A percentile compares a stretch with the other conserved stretches of the same genome.
Evolutionary conservation across 768 basidiomycete species (phyloP).

Genomic region (Amanita pseudoporphyria): DNA sequence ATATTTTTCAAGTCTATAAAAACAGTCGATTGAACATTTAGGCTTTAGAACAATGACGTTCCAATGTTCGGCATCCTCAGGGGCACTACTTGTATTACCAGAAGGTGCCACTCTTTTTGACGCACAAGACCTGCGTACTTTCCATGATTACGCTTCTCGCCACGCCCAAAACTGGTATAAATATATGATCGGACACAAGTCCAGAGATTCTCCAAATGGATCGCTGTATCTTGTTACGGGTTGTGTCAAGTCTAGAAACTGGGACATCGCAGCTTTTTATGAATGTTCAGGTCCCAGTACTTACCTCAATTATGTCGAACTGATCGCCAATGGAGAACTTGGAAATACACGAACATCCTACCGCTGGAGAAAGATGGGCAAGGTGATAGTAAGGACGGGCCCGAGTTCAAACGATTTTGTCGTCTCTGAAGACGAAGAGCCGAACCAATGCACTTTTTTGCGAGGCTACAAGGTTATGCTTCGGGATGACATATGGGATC

Average conservation of each 20-base stretch:
- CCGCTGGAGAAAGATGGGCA: neutral
- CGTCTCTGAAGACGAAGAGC: neutral
- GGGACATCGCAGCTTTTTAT: conserved; percentile 13
- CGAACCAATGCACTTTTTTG: conserved; percentile 9
- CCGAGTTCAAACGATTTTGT: neutral
- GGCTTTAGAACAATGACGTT: no score
- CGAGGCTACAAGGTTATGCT: conserved; percentile 6
- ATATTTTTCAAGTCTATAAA: no score
- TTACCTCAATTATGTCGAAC: neutral
- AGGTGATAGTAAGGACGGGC: neutral
- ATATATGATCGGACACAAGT: conserved; percentile 9
- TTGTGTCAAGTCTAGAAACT: conserved; percentile 11
- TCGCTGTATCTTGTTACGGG: conserved; percentile 16
- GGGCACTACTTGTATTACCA: conserved; percentile 13
- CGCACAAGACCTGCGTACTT: neutral
- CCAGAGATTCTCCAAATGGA: conserved; percentile 8
- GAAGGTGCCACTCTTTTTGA: conserved; percentile 11
- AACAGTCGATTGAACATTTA: neutral
- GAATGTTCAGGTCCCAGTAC: no score
- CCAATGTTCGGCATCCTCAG: conserved; percentile 4
- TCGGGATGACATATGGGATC: neutral
- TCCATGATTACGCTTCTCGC: conserved; percentile 8
- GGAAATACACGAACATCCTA: no score
- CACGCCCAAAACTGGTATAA: conserved; percentile 14
- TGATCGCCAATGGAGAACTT: neutral